Base-by-base conservation (phyloP, 164 flowering plant genomes). In the Magnolia kwangsiensis region DNA sequence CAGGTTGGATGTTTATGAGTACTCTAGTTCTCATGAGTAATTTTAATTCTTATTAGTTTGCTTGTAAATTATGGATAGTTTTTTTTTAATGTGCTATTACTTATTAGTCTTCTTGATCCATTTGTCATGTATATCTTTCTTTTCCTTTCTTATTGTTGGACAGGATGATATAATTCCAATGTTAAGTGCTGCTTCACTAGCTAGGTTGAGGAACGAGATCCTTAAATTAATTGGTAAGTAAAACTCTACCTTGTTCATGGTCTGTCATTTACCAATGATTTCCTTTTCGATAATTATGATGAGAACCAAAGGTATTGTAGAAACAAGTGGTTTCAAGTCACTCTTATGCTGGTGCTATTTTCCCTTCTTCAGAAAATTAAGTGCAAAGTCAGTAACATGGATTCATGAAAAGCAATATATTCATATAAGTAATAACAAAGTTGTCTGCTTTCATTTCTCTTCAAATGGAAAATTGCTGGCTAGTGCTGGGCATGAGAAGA, bases 151-250 rank as follows among this genome's bases (percentile, higher is more conserved):
- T 31, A 31, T 31, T 55, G 13, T 31, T 68, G 18, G 51, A 1
- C 10, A 94, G 99, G 98, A 92, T 86, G 98, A 96, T 80, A 88
- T 94, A 63, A 83, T 96, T 72, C 99, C 99, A 69, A 88, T 92
- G 74, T 77, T 96, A 78, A 94, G 95, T 81, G 85, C 82, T 69
- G 92, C 91, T 78, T 87, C 99, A 49, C 76, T 92, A 10, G 84
- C 83, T 55, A 88, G 96, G 81, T 79, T 96, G 86, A 90, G 97
- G 84, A 92, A 86, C 80, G 99, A 96, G 82, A 89, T 96, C 84
- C 83, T 90, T 79, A 90, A 80, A 96, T 93, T 75, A 97, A 94
- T 85, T 94, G 99, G 97, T 91, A 80, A 85, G 95, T 73, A 63
- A 71, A 72, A 63, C 65, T 49, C 37, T 49, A 45, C 21, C n/a